A percentile compares a stretch with the other conserved stretches of the same genome.
Conservation (phyloP, 2,329 filamentous ascomycete species). For the Fusarium sp. region DNA sequence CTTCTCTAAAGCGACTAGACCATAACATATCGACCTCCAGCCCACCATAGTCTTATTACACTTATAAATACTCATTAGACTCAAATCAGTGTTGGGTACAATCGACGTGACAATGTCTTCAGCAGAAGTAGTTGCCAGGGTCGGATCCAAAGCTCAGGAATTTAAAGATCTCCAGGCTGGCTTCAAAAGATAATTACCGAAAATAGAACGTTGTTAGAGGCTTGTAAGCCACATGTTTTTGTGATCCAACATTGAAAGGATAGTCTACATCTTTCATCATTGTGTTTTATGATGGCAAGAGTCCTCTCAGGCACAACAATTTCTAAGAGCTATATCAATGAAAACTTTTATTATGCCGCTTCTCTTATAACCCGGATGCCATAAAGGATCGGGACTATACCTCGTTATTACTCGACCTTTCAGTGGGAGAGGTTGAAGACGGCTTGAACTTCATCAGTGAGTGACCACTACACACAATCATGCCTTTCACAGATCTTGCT, state of each 20-base stretch:
- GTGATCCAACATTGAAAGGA: background rate
- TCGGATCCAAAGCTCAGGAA: no score
- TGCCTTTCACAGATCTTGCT: rapidly evolving
- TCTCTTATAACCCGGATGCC: rapidly evolving
- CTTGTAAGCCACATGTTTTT: no score
- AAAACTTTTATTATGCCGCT: rapidly evolving
- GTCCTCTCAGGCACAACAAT: no score
- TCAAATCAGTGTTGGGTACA: background rate
- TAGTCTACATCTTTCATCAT: background rate
- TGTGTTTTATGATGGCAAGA: background rate
- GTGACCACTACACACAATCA: no score
- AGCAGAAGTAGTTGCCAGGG: background rate
- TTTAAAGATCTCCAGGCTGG: background rate
- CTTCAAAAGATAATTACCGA: rapidly evolving
- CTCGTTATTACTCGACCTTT: background rate
- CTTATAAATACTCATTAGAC: no score
- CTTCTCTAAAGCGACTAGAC: background rate
- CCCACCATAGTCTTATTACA: rapidly evolving
- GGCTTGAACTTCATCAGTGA: background rate
- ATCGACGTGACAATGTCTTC: background rate
- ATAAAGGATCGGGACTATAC: background rate
- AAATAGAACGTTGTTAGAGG: rapidly evolving
- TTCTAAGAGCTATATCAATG: background rate
- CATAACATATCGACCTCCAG: rapidly evolving
- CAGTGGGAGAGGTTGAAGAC: no score